Conservation (phyloP, 2,329 filamentous ascomycete genomes). For the Emmonsia crescens region DNA sequence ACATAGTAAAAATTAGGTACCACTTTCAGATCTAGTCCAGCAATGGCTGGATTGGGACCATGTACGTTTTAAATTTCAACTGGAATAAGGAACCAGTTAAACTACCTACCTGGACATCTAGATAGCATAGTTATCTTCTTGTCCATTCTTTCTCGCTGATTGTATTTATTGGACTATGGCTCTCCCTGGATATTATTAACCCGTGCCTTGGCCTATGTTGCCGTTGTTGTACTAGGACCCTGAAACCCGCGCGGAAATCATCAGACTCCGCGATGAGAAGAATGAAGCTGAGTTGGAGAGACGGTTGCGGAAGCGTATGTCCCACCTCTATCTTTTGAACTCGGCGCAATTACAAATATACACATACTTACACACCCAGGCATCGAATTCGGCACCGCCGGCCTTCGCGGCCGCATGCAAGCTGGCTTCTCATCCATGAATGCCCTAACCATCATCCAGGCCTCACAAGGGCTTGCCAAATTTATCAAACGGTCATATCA, state of each 20-base stretch:
- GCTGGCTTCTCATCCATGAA: constrained; percentile 54
- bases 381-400: constrained; percentile 53
- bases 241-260: constrained; percentile 44
- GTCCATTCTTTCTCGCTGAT: not conserved
- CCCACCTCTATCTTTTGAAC: not conserved
- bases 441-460: constrained; percentile 49
- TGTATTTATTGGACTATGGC: no score
- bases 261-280: constrained; percentile 37
- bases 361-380: constrained; percentile 17
- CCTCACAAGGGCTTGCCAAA: constrained; percentile 53
- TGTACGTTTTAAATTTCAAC: constrained; percentile 17
- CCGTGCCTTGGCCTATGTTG: no score
- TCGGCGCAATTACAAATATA: not conserved
- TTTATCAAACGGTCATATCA: constrained; percentile 42
- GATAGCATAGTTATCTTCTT: not conserved
- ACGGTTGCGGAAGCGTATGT: constrained; percentile 40
- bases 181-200: no score
- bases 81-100: not conserved
- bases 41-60: constrained; percentile 51
- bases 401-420: constrained; percentile 53
- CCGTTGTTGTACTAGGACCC: constrained; percentile 30
- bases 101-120: not conserved
- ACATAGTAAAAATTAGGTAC: constrained; percentile 17
- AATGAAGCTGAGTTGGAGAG: constrained; percentile 41
- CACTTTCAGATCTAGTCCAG: constrained; percentile 34